Evolutionary conservation across 1,139 yeast genomes (phyloP).

Genomic region (Debaryomyces subglobosus): DNA sequence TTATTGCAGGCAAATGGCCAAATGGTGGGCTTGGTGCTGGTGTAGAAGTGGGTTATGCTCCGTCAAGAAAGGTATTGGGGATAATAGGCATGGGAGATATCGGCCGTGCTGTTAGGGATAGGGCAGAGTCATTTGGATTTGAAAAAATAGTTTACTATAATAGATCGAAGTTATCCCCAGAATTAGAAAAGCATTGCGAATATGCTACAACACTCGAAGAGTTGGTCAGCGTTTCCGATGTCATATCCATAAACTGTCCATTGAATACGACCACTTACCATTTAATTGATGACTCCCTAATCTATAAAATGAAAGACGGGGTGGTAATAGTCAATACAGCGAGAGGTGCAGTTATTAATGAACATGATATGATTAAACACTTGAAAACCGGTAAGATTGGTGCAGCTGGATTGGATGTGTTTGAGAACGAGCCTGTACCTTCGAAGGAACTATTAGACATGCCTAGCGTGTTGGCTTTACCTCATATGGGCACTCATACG

Average conservation of each 20-base stretch:
- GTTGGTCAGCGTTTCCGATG: slow-evolving; percentile 38
- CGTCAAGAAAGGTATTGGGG: slow-evolving; percentile 59
- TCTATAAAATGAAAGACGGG: not conserved
- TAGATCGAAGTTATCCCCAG: slow-evolving; percentile 48
- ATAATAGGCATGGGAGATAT: slow-evolving; percentile 69
- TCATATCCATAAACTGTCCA: not conserved
- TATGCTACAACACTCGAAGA: slow-evolving; percentile 58
- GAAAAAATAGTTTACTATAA: slow-evolving; percentile 54
- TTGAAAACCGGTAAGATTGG: not conserved
- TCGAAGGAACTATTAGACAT: not conserved
- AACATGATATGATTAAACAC: not conserved
- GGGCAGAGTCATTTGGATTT: slow-evolving; percentile 60
- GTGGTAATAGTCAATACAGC: not conserved
- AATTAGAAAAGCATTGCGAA: slow-evolving; percentile 53
- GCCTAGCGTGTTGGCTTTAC: not conserved
- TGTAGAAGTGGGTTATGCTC: slow-evolving; percentile 34
- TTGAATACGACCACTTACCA: not conserved
- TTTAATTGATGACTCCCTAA: not conserved
- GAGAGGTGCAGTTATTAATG: not conserved
- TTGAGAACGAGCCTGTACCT: not conserved
- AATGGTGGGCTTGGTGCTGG: slow-evolving; percentile 15
- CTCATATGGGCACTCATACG: not conserved
- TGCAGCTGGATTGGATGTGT: not conserved
- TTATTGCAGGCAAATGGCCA: slow-evolving; percentile 59
- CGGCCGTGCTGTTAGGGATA: slow-evolving; percentile 58